These are phyloP conservation scores for Tephrocybe sp. DNA, from an alignment of 768 basidiomycete species.

Conservation along the genomic window DNA sequence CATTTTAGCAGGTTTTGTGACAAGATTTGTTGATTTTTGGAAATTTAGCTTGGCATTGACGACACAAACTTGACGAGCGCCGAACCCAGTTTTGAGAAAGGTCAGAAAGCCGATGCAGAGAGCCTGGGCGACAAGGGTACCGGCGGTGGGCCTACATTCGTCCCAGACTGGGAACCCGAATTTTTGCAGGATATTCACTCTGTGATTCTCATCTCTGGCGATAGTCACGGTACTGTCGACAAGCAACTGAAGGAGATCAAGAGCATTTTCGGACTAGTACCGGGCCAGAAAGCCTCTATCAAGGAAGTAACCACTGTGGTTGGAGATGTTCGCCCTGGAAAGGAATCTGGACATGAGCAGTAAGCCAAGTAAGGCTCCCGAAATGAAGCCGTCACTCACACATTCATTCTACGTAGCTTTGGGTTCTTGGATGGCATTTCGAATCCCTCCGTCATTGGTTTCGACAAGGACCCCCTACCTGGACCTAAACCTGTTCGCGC, in stretches of 20 bases:
- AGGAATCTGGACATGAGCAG: constrained; percentile 48
- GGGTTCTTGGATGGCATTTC: constrained; percentile 55
- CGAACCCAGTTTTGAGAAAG: constrained; percentile 32
- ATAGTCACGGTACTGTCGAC: constrained; percentile 36
- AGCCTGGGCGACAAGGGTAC: constrained; percentile 38
- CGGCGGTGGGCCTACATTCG: constrained; percentile 20
- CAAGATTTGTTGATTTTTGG: too few relatives aligned
- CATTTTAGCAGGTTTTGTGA: too few relatives aligned
- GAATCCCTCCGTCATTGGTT: constrained; percentile 45
- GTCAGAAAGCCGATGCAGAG: constrained; percentile 40
- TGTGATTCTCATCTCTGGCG: constrained; percentile 49
- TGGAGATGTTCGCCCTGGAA: constrained; percentile 45
- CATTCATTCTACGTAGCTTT: constrained; percentile 31
- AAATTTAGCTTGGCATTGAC: constrained; percentile 38
- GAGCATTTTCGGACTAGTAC: constrained; percentile 31
- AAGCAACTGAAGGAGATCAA: constrained; percentile 35
- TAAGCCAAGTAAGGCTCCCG: constrained; percentile 17
- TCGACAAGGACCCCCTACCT: constrained; percentile 33
- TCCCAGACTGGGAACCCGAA: constrained; percentile 47
- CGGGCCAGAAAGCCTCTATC: constrained; percentile 29
- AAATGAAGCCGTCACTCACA: not conserved
- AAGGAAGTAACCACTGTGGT: constrained; percentile 34
- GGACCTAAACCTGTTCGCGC: constrained; percentile 39
- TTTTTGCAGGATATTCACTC: constrained; percentile 51
- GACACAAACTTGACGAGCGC: constrained; percentile 36